Evolutionary conservation across 2,329 filamentous ascomycete genomes (phyloP).

Genomic region (Pseudocercospora fuligena): DNA sequence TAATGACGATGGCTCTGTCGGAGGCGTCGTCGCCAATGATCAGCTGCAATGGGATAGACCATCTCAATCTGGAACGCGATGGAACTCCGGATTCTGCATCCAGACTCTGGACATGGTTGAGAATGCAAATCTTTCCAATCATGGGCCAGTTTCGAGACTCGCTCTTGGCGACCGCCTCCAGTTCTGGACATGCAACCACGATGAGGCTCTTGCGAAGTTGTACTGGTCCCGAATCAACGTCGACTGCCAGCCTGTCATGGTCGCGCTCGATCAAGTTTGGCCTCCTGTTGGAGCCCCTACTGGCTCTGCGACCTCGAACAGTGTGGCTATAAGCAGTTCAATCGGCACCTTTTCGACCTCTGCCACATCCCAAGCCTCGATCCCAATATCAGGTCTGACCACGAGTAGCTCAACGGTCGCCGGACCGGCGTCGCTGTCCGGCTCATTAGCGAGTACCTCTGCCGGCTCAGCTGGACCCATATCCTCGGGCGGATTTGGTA

Average conservation of each 20-base stretch:
- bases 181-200: constrained; percentile 62
- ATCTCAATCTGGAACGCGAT: constrained; percentile 70
- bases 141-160: constrained; percentile 44
- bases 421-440: not conserved
- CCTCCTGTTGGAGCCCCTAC: not conserved
- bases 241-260: not conserved
- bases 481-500: not conserved
- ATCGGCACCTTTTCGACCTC: not conserved
- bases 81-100: constrained; percentile 62
- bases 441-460: not conserved
- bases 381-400: not conserved
- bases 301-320: not conserved
- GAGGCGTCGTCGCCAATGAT: constrained; percentile 78
- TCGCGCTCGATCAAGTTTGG: not conserved
- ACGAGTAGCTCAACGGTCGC: not conserved
- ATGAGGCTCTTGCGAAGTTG: not conserved
- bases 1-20: constrained; percentile 69
- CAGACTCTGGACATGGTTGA: constrained; percentile 57
- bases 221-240: not conserved
- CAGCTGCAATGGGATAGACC: constrained; percentile 79
- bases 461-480: not conserved
- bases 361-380: not conserved
- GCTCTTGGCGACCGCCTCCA: constrained; percentile 68
- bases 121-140: not conserved
- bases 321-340: not conserved